Evolutionary conservation across 2,329 filamentous ascomycete genomes (phyloP).

Genomic region (Periconia macrospinosa): DNA sequence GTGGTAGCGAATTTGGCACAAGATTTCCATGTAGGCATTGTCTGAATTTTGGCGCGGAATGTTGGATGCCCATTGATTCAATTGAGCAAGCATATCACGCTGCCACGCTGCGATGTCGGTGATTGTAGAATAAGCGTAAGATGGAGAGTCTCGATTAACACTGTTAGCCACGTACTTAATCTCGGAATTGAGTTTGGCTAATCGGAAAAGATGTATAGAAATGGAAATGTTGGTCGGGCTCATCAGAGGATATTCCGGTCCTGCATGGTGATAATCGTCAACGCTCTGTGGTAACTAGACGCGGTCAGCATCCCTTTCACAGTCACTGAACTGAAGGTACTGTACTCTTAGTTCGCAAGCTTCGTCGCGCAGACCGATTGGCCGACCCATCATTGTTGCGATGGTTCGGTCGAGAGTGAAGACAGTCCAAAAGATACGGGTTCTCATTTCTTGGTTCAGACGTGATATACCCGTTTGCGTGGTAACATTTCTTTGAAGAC

Average conservation of each 20-base stretch:
- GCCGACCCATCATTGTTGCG: slow-evolving; percentile 60
- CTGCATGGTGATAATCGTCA: too few relatives aligned
- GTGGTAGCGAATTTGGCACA: slow-evolving; percentile 53
- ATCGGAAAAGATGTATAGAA: too few relatives aligned
- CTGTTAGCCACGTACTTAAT: slow-evolving; percentile 46
- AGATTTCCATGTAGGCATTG: slow-evolving; percentile 22
- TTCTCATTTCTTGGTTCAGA: slow-evolving; percentile 58
- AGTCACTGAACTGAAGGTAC: too few relatives aligned
- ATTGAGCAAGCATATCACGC: slow-evolving; percentile 27
- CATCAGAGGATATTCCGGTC: too few relatives aligned
- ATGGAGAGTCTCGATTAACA: slow-evolving; percentile 50
- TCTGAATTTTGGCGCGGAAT: slow-evolving; percentile 2
- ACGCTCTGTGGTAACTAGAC: too few relatives aligned
- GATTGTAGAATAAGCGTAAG: slow-evolving; percentile 49
- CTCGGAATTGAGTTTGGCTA: too few relatives aligned
- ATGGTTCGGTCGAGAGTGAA: slow-evolving; percentile 56
- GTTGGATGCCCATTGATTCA: slow-evolving; percentile 8
- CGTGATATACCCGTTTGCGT: slow-evolving; percentile 48
- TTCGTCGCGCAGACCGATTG: slow-evolving; percentile 59
- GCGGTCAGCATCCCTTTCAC: too few relatives aligned
- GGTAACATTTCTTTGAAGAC: slow-evolving; percentile 55
- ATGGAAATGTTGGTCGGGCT: too few relatives aligned
- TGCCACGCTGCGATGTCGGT: slow-evolving; percentile 33
- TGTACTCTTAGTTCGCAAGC: slow-evolving; percentile 28
- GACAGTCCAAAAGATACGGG: slow-evolving; percentile 58